phyloP scores from a whole-genome alignment of 1,139 yeast genomes.

The Yamadazyma diospyri region DNA sequence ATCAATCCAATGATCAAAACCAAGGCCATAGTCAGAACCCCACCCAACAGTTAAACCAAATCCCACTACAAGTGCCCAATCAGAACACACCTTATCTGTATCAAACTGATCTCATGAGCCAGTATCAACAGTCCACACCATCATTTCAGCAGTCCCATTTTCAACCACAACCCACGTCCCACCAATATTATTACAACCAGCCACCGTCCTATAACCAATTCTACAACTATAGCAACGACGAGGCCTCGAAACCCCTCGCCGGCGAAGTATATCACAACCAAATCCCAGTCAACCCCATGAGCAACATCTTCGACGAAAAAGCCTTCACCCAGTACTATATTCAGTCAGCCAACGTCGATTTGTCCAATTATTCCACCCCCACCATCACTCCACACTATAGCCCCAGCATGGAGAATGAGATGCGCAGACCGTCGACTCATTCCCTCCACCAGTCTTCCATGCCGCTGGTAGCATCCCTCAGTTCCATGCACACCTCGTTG shows the following conservation, averaged over 20 bases:
- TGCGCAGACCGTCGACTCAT: not conserved
- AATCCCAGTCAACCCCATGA: no score
- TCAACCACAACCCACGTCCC: no score
- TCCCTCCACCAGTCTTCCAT: not conserved
- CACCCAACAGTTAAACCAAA: not conserved
- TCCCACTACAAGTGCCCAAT: no score
- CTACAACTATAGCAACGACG: no score
- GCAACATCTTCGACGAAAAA: constrained; percentile 3
- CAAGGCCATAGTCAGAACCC: no score
- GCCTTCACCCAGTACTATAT: constrained; percentile 5
- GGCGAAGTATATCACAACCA: no score
- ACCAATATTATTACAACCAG: no score
- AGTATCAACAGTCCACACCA: no score
- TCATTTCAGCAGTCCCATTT: not conserved
- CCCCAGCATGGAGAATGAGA: constrained; percentile 9
- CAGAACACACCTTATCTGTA: no score
- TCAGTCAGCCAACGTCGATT: constrained; percentile 11
- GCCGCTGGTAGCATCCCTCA: not conserved
- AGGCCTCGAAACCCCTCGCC: no score
- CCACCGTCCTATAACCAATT: no score
- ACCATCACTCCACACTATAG: constrained; percentile 15
- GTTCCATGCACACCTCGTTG: not conserved
- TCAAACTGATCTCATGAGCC: no score
- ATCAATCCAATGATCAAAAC: constrained; percentile 7
- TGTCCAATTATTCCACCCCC: constrained; percentile 13